Conservation (phyloP, 768 basidiomycete species). For the Rickenella mellea region DNA sequence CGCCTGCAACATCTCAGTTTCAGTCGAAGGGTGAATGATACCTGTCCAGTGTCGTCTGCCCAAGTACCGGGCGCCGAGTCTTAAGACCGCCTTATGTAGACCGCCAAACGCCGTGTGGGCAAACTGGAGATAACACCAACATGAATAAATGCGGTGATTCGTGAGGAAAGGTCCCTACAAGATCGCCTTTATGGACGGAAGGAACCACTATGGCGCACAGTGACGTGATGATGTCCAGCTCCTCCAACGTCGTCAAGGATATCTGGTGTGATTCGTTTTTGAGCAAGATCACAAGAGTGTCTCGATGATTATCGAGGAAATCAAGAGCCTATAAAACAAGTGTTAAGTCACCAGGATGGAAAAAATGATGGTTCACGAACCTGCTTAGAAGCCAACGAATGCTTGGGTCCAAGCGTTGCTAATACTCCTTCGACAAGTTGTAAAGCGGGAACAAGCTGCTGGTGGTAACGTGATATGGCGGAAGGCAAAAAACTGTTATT, state of each 20-base stretch:
- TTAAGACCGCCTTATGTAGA: conserved; percentile 71
- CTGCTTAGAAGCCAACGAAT: conserved; percentile 61
- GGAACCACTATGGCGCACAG: conserved; percentile 63
- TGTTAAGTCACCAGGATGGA: conserved; percentile 1
- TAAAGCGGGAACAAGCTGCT: conserved; percentile 77
- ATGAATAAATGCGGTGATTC: neutral
- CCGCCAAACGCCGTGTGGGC: conserved; percentile 76
- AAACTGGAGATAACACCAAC: conserved; percentile 20
- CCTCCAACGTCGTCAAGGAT: conserved; percentile 60
- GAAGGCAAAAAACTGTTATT: conserved; percentile 82
- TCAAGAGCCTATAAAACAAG: conserved; percentile 48
- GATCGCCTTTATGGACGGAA: conserved; percentile 63
- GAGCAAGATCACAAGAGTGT: conserved; percentile 75
- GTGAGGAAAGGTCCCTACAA: conserved; percentile 39
- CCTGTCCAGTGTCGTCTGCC: conserved; percentile 49
- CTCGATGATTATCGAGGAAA: conserved; percentile 74
- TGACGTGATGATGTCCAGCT: conserved; percentile 70
- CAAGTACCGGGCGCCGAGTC: conserved; percentile 64
- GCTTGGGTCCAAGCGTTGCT: conserved; percentile 64
- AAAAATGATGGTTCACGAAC: conserved; percentile 24
- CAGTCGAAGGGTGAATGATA: conserved; percentile 51
- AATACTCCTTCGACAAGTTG: conserved; percentile 74
- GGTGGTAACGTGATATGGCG: conserved; percentile 83
- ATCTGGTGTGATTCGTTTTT: conserved; percentile 61
- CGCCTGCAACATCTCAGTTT: conserved; percentile 51